phyloP scores from a whole-genome alignment of 768 basidiomycete species.

The Tricholomella constricta region DNA sequence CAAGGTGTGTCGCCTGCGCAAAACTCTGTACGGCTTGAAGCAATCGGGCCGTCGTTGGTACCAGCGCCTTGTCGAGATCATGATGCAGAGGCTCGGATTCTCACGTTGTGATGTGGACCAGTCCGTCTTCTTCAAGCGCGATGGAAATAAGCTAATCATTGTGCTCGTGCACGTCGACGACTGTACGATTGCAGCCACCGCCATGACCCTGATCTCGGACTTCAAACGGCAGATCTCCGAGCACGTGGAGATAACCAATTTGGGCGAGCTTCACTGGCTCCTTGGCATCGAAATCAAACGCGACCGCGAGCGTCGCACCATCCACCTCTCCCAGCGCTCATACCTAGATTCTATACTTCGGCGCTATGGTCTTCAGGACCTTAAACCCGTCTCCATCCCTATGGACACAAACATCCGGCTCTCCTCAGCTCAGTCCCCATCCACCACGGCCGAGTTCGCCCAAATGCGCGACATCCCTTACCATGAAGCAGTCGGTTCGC shows the following conservation, averaged over 20 bases:
- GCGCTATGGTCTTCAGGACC: not conserved
- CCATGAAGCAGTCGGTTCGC: slow-evolving; percentile 19
- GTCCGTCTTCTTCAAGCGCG: slow-evolving; percentile 17
- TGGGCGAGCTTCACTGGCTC: slow-evolving; percentile 30
- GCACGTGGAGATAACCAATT: slow-evolving; percentile 27
- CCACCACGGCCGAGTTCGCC: not conserved
- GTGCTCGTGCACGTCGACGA: slow-evolving; percentile 24
- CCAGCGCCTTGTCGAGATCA: slow-evolving; percentile 6
- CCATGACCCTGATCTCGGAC: slow-evolving; percentile 3
- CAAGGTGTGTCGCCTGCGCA: no score
- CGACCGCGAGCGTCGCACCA: slow-evolving; percentile 12
- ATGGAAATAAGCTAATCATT: slow-evolving; percentile 14
- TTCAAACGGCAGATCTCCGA: slow-evolving; percentile 19
- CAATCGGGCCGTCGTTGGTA: slow-evolving; percentile 27
- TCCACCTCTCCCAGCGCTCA: slow-evolving; percentile 28
- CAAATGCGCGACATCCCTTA: slow-evolving; percentile 8
- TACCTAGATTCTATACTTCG: slow-evolving; percentile 33
- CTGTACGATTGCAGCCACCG: slow-evolving; percentile 20
- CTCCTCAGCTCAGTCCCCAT: slow-evolving; percentile 8
- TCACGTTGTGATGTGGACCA: slow-evolving; percentile 18
- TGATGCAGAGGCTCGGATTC: slow-evolving; percentile 10
- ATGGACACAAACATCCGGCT: slow-evolving; percentile 2
- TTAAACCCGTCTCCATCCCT: slow-evolving; percentile 2
- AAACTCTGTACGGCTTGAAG: slow-evolving; percentile 33
- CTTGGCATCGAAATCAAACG: slow-evolving; percentile 27